A percentile compares a stretch with the other conserved stretches of the same genome.
phyloP scores from a whole-genome alignment of 140 eudicot genomes.

The Senecio squalidus region DNA sequence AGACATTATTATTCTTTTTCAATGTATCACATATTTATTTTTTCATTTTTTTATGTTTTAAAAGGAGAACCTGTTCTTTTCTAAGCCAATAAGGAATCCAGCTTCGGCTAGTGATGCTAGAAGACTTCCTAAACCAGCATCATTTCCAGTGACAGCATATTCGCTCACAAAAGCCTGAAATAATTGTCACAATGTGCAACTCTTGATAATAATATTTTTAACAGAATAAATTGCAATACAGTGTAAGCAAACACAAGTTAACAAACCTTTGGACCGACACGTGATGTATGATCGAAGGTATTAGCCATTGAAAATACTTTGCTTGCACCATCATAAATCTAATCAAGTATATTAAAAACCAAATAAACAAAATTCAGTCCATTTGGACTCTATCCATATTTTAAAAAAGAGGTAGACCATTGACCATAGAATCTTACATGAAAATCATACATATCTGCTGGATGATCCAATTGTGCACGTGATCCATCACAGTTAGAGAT shows the following conservation, averaged over 20 bases:
- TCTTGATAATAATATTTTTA: slow-evolving; percentile 4
- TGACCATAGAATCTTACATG: slow-evolving; percentile 53
- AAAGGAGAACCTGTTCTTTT: slow-evolving; percentile 66
- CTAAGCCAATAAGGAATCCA: slow-evolving; percentile 82
- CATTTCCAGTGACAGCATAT: slow-evolving; percentile 84
- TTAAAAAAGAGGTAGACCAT: neutral
- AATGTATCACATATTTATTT: neutral
- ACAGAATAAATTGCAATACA: neutral
- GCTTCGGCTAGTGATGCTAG: slow-evolving; percentile 90
- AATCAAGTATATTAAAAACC: slow-evolving; percentile 7
- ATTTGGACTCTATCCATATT: neutral
- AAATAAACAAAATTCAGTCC: neutral
- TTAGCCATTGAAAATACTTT: slow-evolving; percentile 47
- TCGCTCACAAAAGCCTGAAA: slow-evolving; percentile 95
- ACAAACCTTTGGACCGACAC: slow-evolving; percentile 88
- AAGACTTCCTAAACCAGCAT: slow-evolving; percentile 92
- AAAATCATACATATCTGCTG: slow-evolving; percentile 85
- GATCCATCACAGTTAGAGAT: slow-evolving; percentile 93
- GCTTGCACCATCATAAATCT: slow-evolving; percentile 61
- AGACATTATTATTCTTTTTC: neutral
- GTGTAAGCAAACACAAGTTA: slow-evolving; percentile 2
- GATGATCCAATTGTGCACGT: slow-evolving; percentile 60
- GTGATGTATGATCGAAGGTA: slow-evolving; percentile 51
- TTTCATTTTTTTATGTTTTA: neutral
- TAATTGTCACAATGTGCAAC: slow-evolving; percentile 5